Evolutionary conservation across 192 early-diverging fungal genomes (phyloP).

Genomic region (Umbelopsis vinacea): DNA sequence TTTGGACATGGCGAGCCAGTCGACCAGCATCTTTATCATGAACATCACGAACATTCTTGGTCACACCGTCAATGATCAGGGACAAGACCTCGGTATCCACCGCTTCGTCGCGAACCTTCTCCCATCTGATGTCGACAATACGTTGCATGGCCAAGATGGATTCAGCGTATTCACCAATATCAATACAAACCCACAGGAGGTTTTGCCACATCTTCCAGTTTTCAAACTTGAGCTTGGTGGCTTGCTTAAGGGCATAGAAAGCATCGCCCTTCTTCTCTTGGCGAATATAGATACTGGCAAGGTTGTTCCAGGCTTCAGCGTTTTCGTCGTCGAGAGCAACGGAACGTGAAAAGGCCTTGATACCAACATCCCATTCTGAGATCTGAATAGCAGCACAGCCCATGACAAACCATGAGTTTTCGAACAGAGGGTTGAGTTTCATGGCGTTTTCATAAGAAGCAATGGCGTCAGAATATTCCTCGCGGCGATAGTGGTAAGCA

Average conservation of each 20-base stretch:
- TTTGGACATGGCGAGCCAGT: constrained; percentile 58
- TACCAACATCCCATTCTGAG: constrained; percentile 76
- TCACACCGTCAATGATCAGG: constrained; percentile 69
- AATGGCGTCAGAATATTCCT: constrained; percentile 66
- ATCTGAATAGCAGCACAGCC: constrained; percentile 91
- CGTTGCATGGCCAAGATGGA: constrained; percentile 86
- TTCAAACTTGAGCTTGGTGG: constrained; percentile 77
- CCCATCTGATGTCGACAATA: constrained; percentile 76
- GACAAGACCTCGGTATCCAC: constrained; percentile 85
- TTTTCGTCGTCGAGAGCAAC: constrained; percentile 77
- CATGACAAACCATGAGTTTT: constrained; percentile 94
- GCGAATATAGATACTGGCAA: constrained; percentile 82
- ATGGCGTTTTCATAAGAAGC: constrained; percentile 84
- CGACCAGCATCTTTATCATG: constrained; percentile 51
- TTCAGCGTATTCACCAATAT: constrained; percentile 79
- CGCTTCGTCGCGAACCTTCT: constrained; percentile 67
- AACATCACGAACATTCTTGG: constrained; percentile 60
- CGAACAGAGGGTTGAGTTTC: constrained; percentile 91
- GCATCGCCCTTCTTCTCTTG: constrained; percentile 77
- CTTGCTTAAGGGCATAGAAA: constrained; percentile 80
- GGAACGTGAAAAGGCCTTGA: constrained; percentile 76
- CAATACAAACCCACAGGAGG: constrained; percentile 77
- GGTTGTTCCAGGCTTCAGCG: constrained; percentile 97
- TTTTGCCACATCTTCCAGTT: constrained; percentile 95
- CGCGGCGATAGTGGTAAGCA: constrained; percentile 70